Conservation (phyloP, 371 early-diverging fungal genomes). For the Mortierella polycephala region DNA sequence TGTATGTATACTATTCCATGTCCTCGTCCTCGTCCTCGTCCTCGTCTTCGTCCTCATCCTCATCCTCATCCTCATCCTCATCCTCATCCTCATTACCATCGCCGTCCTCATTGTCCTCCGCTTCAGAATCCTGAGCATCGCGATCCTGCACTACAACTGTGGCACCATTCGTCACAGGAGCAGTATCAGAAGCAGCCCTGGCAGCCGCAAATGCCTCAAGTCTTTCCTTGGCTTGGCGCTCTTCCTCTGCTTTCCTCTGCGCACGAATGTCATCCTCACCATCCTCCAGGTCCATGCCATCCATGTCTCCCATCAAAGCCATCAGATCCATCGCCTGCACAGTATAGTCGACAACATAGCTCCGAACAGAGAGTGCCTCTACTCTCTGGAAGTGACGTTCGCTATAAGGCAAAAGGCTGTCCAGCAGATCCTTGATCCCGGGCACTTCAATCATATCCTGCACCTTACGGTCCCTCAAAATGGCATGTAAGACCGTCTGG, state of each 20-base stretch:
- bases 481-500: slow-evolving; percentile 83
- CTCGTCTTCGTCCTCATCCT: slow-evolving; percentile 7
- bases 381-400: slow-evolving; percentile 91
- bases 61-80: slow-evolving; percentile 14
- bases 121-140: slow-evolving; percentile 11
- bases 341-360: slow-evolving; percentile 89
- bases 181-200: slow-evolving; percentile 11
- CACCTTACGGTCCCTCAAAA: slow-evolving; percentile 72
- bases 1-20: slow-evolving; percentile 32
- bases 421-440: slow-evolving; percentile 83
- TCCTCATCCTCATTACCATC: slow-evolving; percentile 12
- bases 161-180: slow-evolving; percentile 10
- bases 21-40: slow-evolving; percentile 44
- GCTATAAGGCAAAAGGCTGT: slow-evolving; percentile 89
- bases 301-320: slow-evolving; percentile 46
- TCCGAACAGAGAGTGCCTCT: slow-evolving; percentile 85
- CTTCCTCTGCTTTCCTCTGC: slow-evolving; percentile 36
- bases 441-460: slow-evolving; percentile 77
- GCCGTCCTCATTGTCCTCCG: slow-evolving; percentile 1
- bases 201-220: slow-evolving; percentile 41
- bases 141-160: slow-evolving; percentile 11
- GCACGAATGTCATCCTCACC: slow-evolving; percentile 24
- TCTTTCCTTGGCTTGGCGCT: slow-evolving; percentile 38
- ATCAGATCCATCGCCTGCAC: slow-evolving; percentile 75
- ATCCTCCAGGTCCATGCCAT: slow-evolving; percentile 28